phyloP scores from a whole-genome alignment of 2,329 filamentous ascomycete species.

The Alternaria gansuensis region DNA sequence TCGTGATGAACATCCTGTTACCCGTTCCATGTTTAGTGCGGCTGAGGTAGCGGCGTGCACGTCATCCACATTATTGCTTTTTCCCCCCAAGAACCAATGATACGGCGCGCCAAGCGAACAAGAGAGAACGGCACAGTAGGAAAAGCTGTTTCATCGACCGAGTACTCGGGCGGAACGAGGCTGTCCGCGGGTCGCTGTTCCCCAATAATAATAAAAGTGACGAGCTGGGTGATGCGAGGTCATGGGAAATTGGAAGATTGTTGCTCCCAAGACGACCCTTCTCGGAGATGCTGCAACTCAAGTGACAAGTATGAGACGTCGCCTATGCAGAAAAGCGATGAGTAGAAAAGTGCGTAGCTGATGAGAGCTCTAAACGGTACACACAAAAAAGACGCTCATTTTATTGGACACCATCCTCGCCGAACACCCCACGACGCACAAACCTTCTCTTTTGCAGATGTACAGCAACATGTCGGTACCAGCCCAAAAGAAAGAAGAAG shows the following conservation, averaged over 20 bases:
- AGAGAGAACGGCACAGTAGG: background rate
- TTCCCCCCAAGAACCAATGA: background rate
- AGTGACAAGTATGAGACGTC: too few relatives aligned
- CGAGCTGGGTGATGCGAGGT: too few relatives aligned
- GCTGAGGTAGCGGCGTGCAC: background rate
- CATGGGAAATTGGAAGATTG: too few relatives aligned
- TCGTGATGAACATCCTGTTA: background rate
- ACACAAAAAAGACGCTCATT: background rate
- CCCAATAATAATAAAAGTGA: too few relatives aligned
- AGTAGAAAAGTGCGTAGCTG: too few relatives aligned
- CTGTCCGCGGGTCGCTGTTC: background rate
- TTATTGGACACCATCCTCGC: background rate
- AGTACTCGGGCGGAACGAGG: background rate
- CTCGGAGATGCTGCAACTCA: too few relatives aligned
- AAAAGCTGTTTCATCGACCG: slow-evolving; percentile 7
- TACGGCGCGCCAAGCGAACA: background rate
- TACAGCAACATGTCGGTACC: slow-evolving; percentile 2
- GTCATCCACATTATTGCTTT: background rate
- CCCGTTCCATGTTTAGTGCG: background rate
- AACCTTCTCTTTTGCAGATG: slow-evolving; percentile 4
- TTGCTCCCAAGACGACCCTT: too few relatives aligned
- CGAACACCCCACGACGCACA: slow-evolving; percentile 6
- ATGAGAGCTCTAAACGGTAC: too few relatives aligned
- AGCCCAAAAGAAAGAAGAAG: background rate
- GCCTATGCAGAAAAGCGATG: too few relatives aligned